phyloP scores from a whole-genome alignment of 768 basidiomycete genomes.

The Termitomyces sp. region DNA sequence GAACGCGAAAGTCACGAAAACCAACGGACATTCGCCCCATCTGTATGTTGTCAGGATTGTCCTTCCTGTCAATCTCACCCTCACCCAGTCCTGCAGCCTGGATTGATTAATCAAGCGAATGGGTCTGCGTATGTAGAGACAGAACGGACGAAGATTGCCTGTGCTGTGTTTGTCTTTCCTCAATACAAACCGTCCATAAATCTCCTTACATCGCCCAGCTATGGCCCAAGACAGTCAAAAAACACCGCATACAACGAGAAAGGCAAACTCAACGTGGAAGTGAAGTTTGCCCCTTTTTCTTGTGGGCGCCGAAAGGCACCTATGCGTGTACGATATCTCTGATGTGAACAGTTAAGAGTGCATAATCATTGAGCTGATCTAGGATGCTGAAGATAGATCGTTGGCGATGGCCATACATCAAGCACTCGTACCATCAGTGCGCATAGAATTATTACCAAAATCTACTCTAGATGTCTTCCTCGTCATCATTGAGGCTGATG shows the following conservation, averaged over 20 bases:
- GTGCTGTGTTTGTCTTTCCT: conserved; percentile 76
- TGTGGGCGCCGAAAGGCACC: conserved; percentile 74
- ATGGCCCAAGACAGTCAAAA: conserved; percentile 83
- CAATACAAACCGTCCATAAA: conserved; percentile 3
- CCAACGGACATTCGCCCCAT: conserved; percentile 75
- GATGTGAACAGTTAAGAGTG: conserved; percentile 1
- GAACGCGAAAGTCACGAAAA: conserved; percentile 43
- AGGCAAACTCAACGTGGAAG: conserved; percentile 88
- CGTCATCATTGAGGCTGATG: conserved; percentile 87
- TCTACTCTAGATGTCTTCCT: conserved; percentile 90
- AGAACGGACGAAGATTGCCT: conserved; percentile 87
- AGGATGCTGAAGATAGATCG: conserved; percentile 95
- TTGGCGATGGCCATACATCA: conserved; percentile 82
- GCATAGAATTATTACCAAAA: conserved; percentile 90
- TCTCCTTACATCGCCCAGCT: conserved; percentile 34
- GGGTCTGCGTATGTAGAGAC: conserved; percentile 97
- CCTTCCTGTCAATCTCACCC: conserved; percentile 5
- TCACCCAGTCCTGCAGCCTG: conserved; percentile 75
- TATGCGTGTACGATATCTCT: conserved; percentile 58
- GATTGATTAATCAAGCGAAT: conserved; percentile 88
- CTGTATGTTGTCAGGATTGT: conserved; percentile 43
- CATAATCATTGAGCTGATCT: conserved; percentile 17
- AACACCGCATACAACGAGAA: conserved; percentile 78
- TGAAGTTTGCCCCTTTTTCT: conserved; percentile 95
- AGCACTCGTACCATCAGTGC: conserved; percentile 75